Evolutionary conservation across 1,284 basidiomycete species (phyloP), one percentile per base, ranked within the genome.

Genomic region (Tylopilus orsonianus): DNA sequence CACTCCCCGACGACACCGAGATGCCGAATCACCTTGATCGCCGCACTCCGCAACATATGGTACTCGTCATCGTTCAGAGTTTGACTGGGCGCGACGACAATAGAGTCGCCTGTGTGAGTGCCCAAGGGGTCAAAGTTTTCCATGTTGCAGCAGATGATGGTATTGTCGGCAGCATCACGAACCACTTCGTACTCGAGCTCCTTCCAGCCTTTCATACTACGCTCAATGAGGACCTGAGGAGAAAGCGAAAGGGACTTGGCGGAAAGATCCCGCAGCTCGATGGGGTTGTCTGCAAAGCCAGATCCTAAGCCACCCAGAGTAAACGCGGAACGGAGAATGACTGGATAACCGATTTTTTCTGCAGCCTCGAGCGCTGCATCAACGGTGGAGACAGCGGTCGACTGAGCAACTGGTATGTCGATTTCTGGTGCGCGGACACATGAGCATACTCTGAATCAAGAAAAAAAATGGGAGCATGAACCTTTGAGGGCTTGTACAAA

Each of bases 101-200:
- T 99, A n/a, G 96, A 99, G 70, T 99, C 97, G 64, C 97, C 97
- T n/a, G 97, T 99, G 71, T 99, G 97, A 35, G 93, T 98, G 56
- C 97, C 97, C 53, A 99, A 86, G 18, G 97, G 97, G 67, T 99
- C 97, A 61, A 99, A 99, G 75, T 99, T 99, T 73, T 97, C 91
- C 91, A 93, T 94, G 71, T 95, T 95, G 72, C 93, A 96, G 73
- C 93, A 95, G 62, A 95, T 95, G 67, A 95, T 93, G 9, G 93
- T 93, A 71, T 93, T 93, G 67, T 99, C 94, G 45, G 93, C 93
- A 59, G 85, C 93, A 70, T 99, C 97, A 55, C 97, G 90, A 60
- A 99, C 95, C 48, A 99, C 97, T 71, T 99, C 97, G 65, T 99
- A 99, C 73, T 99, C 97, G 59, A 97, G 81, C 75, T 99, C 97